Evolutionary conservation across 2,329 filamentous ascomycete species (phyloP), one percentile per base, ranked within the genome.

Genomic region (Cladosporium sp.): DNA sequence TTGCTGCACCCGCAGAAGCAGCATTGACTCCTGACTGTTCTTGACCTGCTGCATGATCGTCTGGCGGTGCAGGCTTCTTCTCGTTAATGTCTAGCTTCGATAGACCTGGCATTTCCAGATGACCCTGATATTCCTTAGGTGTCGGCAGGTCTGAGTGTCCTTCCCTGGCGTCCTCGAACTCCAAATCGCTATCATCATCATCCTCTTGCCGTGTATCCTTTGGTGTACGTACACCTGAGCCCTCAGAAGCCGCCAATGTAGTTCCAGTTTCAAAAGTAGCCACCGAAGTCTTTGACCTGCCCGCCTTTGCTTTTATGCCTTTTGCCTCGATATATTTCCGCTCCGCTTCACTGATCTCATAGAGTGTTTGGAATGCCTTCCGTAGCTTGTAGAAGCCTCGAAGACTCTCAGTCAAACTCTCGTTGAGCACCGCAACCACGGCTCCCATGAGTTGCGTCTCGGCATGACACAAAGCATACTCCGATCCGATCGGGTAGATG

Each of bases 361-460:
- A 91, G 3, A 99, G 82, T 0, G 92, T 90, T 46, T 92, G 81
- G 73, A 91, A 98, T 0, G 94, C 94, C 76, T 96, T 96, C 67
- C 94, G 85, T 71, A 98, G 79, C 78, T 95, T 96, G 75, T 96
- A 96, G 74, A 98, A 98, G 6, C 92, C 92, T 78, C 90, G 92
- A 76, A 98, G 86, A 18, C 89, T 92, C 76, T 98, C 95, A 0
- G 93, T 94, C 72, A 98, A 79, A 75, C 91, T 97, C 80, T 98
- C 95, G 70, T 96, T 96, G 71, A 98, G 81, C 18, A 98, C 91
- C 0, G 88, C 92, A 0, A 97, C 88, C 1, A 99, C 89, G 0
- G 93, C 93, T 65, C 87, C 86, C 90, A 97, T 96, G 68, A 97
- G 83, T 77, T 97, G 92, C 1, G 92, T 87, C 80, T 97, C 89